A percentile compares a stretch with the other conserved stretches of the same genome.
Conservation (phyloP, 169 alveolate genomes). For the Amoebophrya sp. region DNA sequence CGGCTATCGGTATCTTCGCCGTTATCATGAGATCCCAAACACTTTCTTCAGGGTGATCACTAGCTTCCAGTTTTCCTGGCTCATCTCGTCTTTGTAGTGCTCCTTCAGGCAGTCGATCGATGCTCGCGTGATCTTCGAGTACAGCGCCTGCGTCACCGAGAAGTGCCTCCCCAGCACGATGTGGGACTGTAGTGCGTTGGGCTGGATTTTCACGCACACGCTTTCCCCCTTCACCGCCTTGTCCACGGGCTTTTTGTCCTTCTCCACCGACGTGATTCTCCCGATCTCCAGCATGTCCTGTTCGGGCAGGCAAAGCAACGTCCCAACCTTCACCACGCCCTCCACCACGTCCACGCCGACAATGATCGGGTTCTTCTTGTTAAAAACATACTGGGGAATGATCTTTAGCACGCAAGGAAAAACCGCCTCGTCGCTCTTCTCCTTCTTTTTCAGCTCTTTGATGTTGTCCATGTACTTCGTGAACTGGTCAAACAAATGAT, state of each 20-base stretch:
- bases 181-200: slow-evolving; percentile 37
- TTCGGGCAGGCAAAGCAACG: slow-evolving; percentile 43
- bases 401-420: slow-evolving; percentile 90
- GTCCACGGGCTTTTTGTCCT: slow-evolving; percentile 76
- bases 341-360: slow-evolving; percentile 55
- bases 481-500: slow-evolving; percentile 93
- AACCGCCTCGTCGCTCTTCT: slow-evolving; percentile 44
- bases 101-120: slow-evolving; percentile 42
- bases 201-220: slow-evolving; percentile 59
- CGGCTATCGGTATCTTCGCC: too few relatives aligned
- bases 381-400: slow-evolving; percentile 80
- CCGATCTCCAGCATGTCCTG: slow-evolving; percentile 71
- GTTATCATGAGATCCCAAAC: slow-evolving; percentile 13
- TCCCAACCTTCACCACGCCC: slow-evolving; percentile 41
- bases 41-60: slow-evolving; percentile 39
- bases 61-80: slow-evolving; percentile 40
- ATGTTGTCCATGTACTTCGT: slow-evolving; percentile 76
- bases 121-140: slow-evolving; percentile 35
- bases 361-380: slow-evolving; percentile 90
- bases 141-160: slow-evolving; percentile 21
- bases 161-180: slow-evolving; percentile 89
- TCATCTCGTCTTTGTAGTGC: slow-evolving; percentile 43
- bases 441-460: slow-evolving; percentile 66
- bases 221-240: slow-evolving; percentile 76
- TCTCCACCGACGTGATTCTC: slow-evolving; percentile 83